Evolutionary conservation across 73 alveolate genomes (phyloP), one percentile per base, ranked within the genome.

Genomic region (Blepharisma stoltei): DNA sequence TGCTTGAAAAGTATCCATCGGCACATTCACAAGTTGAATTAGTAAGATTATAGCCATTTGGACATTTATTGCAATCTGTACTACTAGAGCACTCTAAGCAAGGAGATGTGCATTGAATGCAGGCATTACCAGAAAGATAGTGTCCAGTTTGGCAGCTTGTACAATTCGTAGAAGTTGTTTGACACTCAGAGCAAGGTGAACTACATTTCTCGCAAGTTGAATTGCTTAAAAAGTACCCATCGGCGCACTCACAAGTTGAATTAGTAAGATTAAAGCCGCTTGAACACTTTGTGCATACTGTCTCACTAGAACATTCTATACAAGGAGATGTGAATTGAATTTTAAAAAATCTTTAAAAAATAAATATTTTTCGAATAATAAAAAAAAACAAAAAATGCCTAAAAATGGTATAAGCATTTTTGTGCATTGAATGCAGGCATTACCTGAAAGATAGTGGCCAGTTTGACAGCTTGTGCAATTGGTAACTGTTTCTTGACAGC

Each of bases 21-120:
- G 41, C 73, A 60, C 73, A 60, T 3, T n/a, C 14, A 9, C 14
- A 60, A 14, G 41, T 32, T 25, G 20, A 5, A 25, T 37, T 6
- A 27, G 25, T 45, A 9, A n/a, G 6, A 0, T 45, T 54, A 20
- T 53, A 37, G 38, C 81, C 83, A 55, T 25, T 8, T 38, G 6
- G 9, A 76, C 83, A 76, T 6, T 6, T n/a, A 7, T 83, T 27
- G 76, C 83, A 76, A 6, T 18, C 1, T 27, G 5, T 25, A 1
- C 0, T 0, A 9, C 6, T 8, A 14, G 48, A 20, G 20, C 83
- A 60, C 14, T n/a, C 23, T 18, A 25, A 14, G 23, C 73, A 60
- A 20, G 73, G 73, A 20, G 73, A 60, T 1, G 14, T 60, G 5
- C 73, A 60, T 60, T n/a, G n/a, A 60, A 9, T 18, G 46, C 73